Conservation (phyloP, 768 basidiomycete genomes). For the Plicaturopsis crispa region DNA sequence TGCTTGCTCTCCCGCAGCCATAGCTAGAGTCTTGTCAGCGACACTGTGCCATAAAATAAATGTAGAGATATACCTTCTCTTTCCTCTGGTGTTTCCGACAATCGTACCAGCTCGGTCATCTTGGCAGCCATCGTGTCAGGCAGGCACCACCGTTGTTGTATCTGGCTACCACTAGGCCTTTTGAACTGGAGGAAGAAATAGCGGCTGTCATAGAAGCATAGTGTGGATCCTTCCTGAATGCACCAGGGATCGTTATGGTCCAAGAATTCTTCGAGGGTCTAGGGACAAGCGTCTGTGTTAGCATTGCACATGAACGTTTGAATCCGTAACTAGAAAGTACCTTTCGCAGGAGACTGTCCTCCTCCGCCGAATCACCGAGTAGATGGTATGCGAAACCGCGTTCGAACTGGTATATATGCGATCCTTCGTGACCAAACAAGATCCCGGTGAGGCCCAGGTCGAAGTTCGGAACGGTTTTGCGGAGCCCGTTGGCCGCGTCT, state of each 20-base stretch:
- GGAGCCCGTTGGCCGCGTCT: no score
- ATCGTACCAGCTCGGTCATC: not conserved
- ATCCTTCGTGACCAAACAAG: conserved; percentile 6
- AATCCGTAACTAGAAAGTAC: no score
- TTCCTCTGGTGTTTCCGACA: not conserved
- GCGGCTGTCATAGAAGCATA: conserved; percentile 8
- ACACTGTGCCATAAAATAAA: no score
- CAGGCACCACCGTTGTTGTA: conserved; percentile 8
- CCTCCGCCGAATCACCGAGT: conserved; percentile 2
- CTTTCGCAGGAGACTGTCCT: conserved; percentile 5
- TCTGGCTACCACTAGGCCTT: not conserved
- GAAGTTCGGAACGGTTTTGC: conserved; percentile 2
- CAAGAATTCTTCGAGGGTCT: conserved; percentile 1
- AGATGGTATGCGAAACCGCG: conserved; percentile 4
- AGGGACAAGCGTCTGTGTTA: conserved; percentile 2
- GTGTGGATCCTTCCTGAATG: conserved; percentile 7
- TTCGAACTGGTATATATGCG: not conserved
- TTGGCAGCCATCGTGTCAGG: conserved; percentile 3
- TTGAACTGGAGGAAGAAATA: conserved; percentile 9
- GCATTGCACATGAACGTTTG: no score
- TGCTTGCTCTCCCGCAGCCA: no score
- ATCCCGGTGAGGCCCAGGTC: conserved; percentile 5
- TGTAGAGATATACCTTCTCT: no score
- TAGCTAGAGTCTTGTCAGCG: no score
- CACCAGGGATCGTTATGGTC: conserved; percentile 5